Base-by-base conservation (phyloP, 805 yeast genomes). In the Suhomyces prunicola region DNA sequence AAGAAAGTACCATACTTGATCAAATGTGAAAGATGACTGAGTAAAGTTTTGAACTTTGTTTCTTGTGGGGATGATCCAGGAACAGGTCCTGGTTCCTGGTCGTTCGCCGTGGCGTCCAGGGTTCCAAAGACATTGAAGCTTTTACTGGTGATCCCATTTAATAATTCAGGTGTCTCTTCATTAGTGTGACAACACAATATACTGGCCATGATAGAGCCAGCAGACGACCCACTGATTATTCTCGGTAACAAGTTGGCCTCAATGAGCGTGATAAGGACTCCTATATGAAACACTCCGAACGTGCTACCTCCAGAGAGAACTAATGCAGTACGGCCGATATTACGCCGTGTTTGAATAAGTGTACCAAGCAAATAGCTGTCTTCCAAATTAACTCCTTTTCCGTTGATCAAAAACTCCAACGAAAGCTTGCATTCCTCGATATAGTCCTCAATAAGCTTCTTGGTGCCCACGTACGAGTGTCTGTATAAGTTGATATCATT, bases 231-330 rank as follows among this genome's bases (percentile, higher is more conserved):
- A 47, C 96, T 88, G 13, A 94, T 83, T 36, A 94, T 88, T 47
- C 88, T 80, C 0, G 99, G 99, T 23, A 93, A 72, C 22, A 91
- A 73, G 50, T 87, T 85, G 49, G 81, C 79, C 59, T 90, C 94
- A 41, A 87, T 71, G 29, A 94, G 76, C 2, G 94, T 88, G 4
- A 90, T 84, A 46, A 93, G 72, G 0, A 94, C 97, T 1, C 99
- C 99, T 53, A 91, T 88, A 59, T 93, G 98, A 56, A 92, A 84
- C 48, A 93, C 71, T 0, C 98, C 99, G 72, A 93, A 88, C 4
- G 96, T 88, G 2, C 96, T 91, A 1, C 99, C 99, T 1, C 99
- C 99, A 47, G 96, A 87, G 50, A 94, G 78, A n/a, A 96, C 90
- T 26, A 94, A 73, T 0, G 98, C 99, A 0, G 98, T 92, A 51